phyloP scores from a whole-genome alignment of 768 basidiomycete genomes.

The Leccinum subtestaceum region DNA sequence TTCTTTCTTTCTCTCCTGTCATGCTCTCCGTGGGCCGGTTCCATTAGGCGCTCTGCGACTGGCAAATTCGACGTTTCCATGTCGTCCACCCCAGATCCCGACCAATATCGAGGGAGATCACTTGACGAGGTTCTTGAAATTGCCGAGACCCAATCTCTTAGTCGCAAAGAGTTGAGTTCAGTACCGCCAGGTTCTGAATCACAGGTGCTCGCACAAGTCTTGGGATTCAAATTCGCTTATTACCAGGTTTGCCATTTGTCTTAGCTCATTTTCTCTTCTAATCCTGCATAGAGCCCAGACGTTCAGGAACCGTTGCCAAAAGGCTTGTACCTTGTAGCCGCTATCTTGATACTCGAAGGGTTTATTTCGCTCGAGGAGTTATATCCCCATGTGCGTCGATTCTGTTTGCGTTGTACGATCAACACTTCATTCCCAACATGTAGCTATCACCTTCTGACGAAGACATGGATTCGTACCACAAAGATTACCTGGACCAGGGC shows the following conservation, averaged over 20 bases:
- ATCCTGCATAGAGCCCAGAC: conserved; percentile 47
- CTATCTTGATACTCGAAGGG: conserved; percentile 86
- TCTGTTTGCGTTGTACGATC: background rate
- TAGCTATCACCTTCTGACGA: conserved; percentile 75
- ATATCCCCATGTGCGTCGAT: conserved; percentile 77
- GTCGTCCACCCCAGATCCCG: conserved; percentile 37
- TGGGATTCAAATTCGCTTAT: conserved; percentile 96
- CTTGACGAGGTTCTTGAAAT: conserved; percentile 65
- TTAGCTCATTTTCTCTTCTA: conserved; percentile 10
- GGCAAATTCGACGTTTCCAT: conserved; percentile 33
- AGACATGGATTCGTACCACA: conserved; percentile 66
- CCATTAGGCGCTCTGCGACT: conserved; percentile 34
- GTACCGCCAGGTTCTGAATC: conserved; percentile 37
- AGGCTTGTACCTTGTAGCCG: conserved; percentile 77
- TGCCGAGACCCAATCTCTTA: conserved; percentile 39
- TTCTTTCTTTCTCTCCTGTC: conserved; percentile 89
- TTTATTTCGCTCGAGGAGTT: conserved; percentile 86
- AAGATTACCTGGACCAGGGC: conserved; percentile 63
- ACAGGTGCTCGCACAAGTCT: conserved; percentile 79
- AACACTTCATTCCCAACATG: conserved; percentile 6
- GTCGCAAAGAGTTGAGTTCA: conserved; percentile 6
- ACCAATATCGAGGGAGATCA: conserved; percentile 52
- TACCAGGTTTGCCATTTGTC: conserved; percentile 66
- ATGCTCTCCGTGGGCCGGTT: conserved; percentile 82
- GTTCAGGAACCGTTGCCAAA: conserved; percentile 61